Conservation (phyloP, 1,284 basidiomycete genomes). For the Neotropicomus parvogracilis region DNA sequence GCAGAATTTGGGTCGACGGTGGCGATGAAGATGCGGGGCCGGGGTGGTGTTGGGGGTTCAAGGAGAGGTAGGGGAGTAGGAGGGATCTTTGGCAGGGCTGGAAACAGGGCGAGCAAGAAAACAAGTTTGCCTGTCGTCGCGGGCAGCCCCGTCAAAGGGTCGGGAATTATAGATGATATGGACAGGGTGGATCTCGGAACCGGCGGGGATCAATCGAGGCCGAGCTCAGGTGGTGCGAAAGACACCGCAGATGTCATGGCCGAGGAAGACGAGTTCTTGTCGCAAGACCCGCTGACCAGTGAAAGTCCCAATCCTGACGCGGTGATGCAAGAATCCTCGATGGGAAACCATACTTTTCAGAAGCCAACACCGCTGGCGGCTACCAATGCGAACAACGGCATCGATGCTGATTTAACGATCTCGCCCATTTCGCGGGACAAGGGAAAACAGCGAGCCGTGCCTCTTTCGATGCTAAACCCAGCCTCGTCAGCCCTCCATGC, state of each 20-base stretch:
- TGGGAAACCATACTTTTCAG: neutral
- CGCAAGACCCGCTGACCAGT: neutral
- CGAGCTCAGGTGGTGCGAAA: slow-evolving; percentile 2
- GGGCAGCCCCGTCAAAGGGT: slow-evolving; percentile 55
- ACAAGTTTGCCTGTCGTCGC: slow-evolving; percentile 57
- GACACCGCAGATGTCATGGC: slow-evolving; percentile 18
- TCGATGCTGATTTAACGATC: slow-evolving; percentile 15
- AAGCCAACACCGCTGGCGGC: neutral
- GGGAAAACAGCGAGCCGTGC: slow-evolving; percentile 25
- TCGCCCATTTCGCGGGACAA: slow-evolving; percentile 28
- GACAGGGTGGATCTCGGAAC: neutral
- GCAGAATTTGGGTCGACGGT: slow-evolving; percentile 6
- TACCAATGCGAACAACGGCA: neutral
- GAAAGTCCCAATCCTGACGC: neutral
- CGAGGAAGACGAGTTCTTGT: slow-evolving; percentile 32
- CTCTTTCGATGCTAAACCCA: slow-evolving; percentile 44
- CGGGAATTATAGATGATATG: slow-evolving; percentile 9
- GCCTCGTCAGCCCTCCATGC: slow-evolving; percentile 58
- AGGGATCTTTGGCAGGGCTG: slow-evolving; percentile 32
- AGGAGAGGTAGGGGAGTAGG: slow-evolving; percentile 17
- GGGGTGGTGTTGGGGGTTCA: slow-evolving; percentile 1
- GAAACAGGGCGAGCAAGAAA: slow-evolving; percentile 59
- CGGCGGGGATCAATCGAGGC: neutral
- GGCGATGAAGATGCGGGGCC: slow-evolving; percentile 1
- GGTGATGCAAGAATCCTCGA: slow-evolving; percentile 4